These are phyloP conservation scores for Apophysomyces ossiformis DNA, from an alignment of 371 early-diverging fungal species.

Conservation along the genomic window DNA sequence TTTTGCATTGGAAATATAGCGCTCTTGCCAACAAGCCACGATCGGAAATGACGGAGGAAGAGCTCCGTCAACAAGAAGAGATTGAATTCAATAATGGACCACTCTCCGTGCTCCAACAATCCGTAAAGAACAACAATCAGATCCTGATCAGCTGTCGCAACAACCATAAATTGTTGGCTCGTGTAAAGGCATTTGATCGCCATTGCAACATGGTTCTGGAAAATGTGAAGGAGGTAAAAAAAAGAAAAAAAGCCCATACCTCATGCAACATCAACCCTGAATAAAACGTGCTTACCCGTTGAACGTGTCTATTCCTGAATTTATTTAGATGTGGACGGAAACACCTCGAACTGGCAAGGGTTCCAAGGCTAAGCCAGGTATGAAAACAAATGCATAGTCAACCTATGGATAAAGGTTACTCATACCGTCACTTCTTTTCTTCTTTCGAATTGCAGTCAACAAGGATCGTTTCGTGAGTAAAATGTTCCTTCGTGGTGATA, in stretches of 20 bases:
- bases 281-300: slow-evolving; percentile 5
- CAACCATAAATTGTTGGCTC: slow-evolving; percentile 95
- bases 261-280: background rate
- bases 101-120: slow-evolving; percentile 92
- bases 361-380: slow-evolving; percentile 83
- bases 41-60: slow-evolving; percentile 92
- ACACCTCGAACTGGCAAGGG: slow-evolving; percentile 90
- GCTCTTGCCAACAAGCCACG: slow-evolving; percentile 58
- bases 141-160: slow-evolving; percentile 95
- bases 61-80: slow-evolving; percentile 91
- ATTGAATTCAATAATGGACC: slow-evolving; percentile 97
- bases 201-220: slow-evolving; percentile 99
- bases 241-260: background rate
- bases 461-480: slow-evolving; percentile 98
- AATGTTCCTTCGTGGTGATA: slow-evolving; percentile 98
- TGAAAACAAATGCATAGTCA: no score
- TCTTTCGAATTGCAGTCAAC: slow-evolving; percentile 60
- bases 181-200: slow-evolving; percentile 98
- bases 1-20: slow-evolving; percentile 3
- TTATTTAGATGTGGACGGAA: slow-evolving; percentile 93
- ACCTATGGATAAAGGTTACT: no score
- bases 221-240: slow-evolving; percentile 93
- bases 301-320: background rate
- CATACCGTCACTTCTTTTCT: no score
- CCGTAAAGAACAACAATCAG: slow-evolving; percentile 96